Base-by-base conservation (phyloP, 148 eudicot genomes). In the Camellia japonica region DNA sequence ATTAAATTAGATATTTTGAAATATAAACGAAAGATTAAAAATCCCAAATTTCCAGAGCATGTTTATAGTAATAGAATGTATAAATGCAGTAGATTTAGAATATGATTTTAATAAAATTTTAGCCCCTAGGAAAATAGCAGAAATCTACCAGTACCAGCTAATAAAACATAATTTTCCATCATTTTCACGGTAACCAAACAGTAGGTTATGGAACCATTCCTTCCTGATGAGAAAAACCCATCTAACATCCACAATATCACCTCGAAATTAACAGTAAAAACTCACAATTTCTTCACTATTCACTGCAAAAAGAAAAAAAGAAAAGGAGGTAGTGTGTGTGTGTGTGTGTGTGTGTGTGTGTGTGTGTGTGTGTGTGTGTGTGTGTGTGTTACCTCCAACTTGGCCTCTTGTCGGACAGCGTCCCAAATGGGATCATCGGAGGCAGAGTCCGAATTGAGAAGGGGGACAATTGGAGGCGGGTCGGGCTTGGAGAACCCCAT, bases 321-420 rank as follows among this genome's bases (percentile, higher is more conserved):
- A 51, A 76, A 9, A 8, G 14, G 42, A 69, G 47, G 16, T 3
- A 11, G 69, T 30, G 72, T 23, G 20, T 73, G 38, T 30, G 38
- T 30, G 38, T 30, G 38, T 30, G 38, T 30, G 38, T 30, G 1
- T 30, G 30, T 23, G 38, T 30, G 38, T 30, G 38, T 30, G 38
- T 30, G 38, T 30, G 38, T 30, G 38, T 30, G 30, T 30, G 30
- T 30, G 30, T 30, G 1, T 30, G 30, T 30, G 30, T 30, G 30
- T 30, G 30, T 30, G 30, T 30, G 38, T 30, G 38, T 30, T 30
- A 86, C 93, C 93, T 90, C 93, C 41, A 68, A 74, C 85, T 88
- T 90, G 65, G 93, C 93, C 80, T 90, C 91, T 69, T 75, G 68
- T 79, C 72, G 86, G 42, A 90, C 87, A 66, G 91, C 87, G 66